A percentile compares a stretch with the other conserved stretches of the same genome.
Evolutionary conservation across 441 rosid species (phyloP).

Genomic region (Adansonia gregorii): DNA sequence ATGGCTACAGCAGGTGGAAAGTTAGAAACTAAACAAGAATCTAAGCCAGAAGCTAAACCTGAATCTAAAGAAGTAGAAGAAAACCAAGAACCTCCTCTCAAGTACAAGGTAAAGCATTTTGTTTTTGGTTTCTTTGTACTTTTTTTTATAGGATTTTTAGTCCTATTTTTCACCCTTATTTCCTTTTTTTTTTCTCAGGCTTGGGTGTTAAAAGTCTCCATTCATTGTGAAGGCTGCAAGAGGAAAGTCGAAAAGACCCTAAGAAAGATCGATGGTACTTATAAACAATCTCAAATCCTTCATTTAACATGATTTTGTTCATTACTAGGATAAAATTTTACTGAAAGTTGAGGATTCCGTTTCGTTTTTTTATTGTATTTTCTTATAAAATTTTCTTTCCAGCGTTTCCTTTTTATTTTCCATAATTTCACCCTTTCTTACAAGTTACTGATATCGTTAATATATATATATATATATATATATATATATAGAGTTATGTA

Average conservation of each 20-base stretch:
- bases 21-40: constrained; percentile 34
- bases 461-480: not conserved
- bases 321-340: not conserved
- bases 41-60: constrained; percentile 29
- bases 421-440: not conserved
- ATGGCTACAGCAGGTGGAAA: constrained; percentile 51
- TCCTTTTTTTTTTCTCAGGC: constrained; percentile 42
- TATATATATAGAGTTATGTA: not conserved
- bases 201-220: constrained; percentile 63
- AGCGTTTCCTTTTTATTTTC: not conserved
- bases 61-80: constrained; percentile 38
- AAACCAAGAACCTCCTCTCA: constrained; percentile 42
- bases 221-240: constrained; percentile 84
- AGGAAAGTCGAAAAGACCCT: constrained; percentile 71
- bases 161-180: not conserved
- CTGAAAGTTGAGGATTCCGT: not conserved
- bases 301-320: not conserved
- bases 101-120: constrained; percentile 50
- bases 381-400: not conserved
- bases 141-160: not conserved
- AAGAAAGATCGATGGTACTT: constrained; percentile 60
- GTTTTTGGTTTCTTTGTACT: not conserved
- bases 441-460: not conserved
- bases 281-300: not conserved
- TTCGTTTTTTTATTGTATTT: not conserved